These are phyloP conservation scores for Ustilago trichophora DNA, from an alignment of 1,284 basidiomycete species.

Conservation along the genomic window DNA sequence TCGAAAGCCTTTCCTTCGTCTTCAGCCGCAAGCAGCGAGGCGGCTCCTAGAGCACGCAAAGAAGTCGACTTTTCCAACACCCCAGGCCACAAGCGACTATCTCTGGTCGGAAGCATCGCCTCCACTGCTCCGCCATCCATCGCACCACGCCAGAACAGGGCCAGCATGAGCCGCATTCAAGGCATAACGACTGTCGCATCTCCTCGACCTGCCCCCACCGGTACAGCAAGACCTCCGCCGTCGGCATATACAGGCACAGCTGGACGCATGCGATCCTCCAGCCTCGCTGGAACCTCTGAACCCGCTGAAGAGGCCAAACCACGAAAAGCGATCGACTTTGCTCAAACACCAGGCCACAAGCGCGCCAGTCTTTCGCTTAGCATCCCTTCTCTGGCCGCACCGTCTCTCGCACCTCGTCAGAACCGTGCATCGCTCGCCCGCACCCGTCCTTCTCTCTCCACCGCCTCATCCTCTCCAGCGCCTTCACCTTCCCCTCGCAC, in stretches of 20 bases:
- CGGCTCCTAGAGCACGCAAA: slow-evolving; percentile 9
- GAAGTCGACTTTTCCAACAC: slow-evolving; percentile 47
- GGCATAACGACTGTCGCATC: neutral
- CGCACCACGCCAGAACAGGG: slow-evolving; percentile 31
- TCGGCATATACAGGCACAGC: too few relatives aligned
- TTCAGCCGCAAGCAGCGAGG: neutral
- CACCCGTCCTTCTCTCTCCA: neutral
- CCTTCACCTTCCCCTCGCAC: too few relatives aligned
- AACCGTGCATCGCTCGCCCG: slow-evolving; percentile 36
- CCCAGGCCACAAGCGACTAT: slow-evolving; percentile 47
- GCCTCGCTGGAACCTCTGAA: too few relatives aligned
- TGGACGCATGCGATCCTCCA: too few relatives aligned
- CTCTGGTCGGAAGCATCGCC: slow-evolving; percentile 6
- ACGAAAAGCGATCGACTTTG: slow-evolving; percentile 30
- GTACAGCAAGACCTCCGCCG: too few relatives aligned
- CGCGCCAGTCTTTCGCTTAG: slow-evolving; percentile 14
- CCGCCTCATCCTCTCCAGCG: neutral
- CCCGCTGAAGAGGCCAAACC: neutral
- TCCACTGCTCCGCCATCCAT: slow-evolving; percentile 27
- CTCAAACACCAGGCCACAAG: slow-evolving; percentile 51
- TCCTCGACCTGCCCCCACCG: too few relatives aligned
- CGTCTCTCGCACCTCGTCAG: slow-evolving; percentile 29
- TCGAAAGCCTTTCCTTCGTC: slow-evolving; percentile 5
- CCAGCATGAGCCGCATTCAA: slow-evolving; percentile 16
- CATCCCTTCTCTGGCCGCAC: slow-evolving; percentile 40